Evolutionary conservation across 495 filamentous ascomycete species (phyloP), one percentile per base, ranked within the genome.

Genomic region (Lasiosphaeriaceae sp.): DNA sequence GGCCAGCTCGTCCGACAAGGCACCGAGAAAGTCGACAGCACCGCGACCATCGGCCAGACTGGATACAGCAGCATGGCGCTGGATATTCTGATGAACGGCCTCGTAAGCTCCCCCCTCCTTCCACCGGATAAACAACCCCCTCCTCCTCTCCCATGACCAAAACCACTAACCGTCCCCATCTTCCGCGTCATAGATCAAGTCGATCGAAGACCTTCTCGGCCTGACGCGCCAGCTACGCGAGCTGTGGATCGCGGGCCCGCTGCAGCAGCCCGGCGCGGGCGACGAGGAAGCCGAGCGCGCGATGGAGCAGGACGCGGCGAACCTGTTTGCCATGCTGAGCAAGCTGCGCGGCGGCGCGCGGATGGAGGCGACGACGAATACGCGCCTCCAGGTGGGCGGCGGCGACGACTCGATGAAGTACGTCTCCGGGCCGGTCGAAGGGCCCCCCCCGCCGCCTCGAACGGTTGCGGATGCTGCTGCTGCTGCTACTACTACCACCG

Each of bases 231-330:
- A 71, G 54, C 64, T 78, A 26, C 71, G 74, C 52, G 66, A 71
- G 21, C 67, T 78, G 1, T 78, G 75, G 75, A 67, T 77, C 29
- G 57, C 69, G 23, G 75, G 75, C 3, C 68, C 73, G 0, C 65
- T 77, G 9, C 67, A 61, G 46, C 63, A 64, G 49, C 66, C 69
- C 0, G 71, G 69, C 20, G 68, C 72, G 20, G 64, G 66, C 11
- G 68, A 66, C 48, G 61, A 57, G 4, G 63, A 60, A 35, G 67
- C 62, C 21, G 68, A 72, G 55, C 49, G 59, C 47, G 57, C 45
- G 23, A 56, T 77, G 24, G 60, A 61, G 47, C 5, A 21, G 17
- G 60, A 69, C 41, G 56, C 58, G 2, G 47, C 31, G 7, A 41
- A n/a, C 2, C 46, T 66, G 21, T 58, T 61, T 43, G 37, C 21